These are phyloP conservation scores for Amanita thiersii DNA, from an alignment of 768 basidiomycete genomes.

Conservation along the genomic window DNA sequence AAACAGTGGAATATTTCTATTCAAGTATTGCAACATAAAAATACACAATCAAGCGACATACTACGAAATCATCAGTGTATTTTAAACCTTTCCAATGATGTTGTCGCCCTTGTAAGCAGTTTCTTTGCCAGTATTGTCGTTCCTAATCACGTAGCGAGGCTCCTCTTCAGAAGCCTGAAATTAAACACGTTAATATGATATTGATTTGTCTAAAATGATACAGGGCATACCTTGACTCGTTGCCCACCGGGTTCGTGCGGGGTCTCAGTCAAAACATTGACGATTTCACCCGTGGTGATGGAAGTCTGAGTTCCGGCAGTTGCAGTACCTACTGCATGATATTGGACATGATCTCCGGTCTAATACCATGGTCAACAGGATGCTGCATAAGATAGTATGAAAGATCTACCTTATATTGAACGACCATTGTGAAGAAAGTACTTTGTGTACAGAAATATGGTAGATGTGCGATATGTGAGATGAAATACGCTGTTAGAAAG, in stretches of 20 bases:
- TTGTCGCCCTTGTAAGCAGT: conserved; percentile 8
- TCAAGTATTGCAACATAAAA: too few relatives aligned
- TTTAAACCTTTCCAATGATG: conserved; percentile 6
- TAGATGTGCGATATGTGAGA: too few relatives aligned
- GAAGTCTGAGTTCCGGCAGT: conserved; percentile 5
- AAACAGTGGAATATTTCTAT: too few relatives aligned
- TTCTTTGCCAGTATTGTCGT: conserved; percentile 11
- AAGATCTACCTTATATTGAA: too few relatives aligned
- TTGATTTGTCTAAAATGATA: not conserved
- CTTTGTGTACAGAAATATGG: too few relatives aligned
- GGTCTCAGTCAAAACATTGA: conserved; percentile 10
- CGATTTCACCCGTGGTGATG: conserved; percentile 10
- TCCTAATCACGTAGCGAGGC: conserved; percentile 7
- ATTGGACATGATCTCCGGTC: conserved; percentile 10
- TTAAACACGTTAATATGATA: not conserved
- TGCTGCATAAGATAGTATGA: too few relatives aligned
- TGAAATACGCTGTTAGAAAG: too few relatives aligned
- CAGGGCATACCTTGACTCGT: not conserved
- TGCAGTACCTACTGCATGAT: conserved; percentile 10
- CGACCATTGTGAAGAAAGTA: too few relatives aligned
- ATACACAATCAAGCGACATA: too few relatives aligned
- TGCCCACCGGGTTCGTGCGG: conserved; percentile 4
- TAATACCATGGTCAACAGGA: too few relatives aligned
- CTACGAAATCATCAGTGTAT: too few relatives aligned
- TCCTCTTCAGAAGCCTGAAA: conserved; percentile 8